These are phyloP conservation scores for Colletotrichum sp. DNA, from an alignment of 2,329 filamentous ascomycete genomes.

Conservation along the genomic window DNA sequence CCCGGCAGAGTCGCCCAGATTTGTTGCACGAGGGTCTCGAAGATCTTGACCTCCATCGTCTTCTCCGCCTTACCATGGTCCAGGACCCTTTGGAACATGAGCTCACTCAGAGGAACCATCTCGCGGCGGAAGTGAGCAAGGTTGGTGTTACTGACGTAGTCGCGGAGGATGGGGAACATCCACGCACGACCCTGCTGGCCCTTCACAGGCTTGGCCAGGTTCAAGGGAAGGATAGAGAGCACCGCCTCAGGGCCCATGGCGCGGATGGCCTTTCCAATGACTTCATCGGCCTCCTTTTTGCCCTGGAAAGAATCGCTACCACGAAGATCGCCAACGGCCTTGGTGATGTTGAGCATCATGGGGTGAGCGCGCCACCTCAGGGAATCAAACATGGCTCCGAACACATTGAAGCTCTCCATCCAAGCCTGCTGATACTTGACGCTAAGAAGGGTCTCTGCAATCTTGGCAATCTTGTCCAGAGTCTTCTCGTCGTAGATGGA, in stretches of 20 bases:
- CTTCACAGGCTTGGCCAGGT: conserved; percentile 77
- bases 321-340: conserved; percentile 84
- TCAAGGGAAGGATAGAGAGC: conserved; percentile 82
- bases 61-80: conserved; percentile 84
- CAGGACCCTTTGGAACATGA: conserved; percentile 87
- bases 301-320: conserved; percentile 87
- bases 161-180: conserved; percentile 90
- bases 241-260: conserved; percentile 91
- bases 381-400: conserved; percentile 85
- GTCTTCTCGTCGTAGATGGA: conserved; percentile 93
- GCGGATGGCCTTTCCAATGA: conserved; percentile 85
- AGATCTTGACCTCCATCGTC: conserved; percentile 97
- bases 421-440: conserved; percentile 94
- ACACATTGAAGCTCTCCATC: conserved; percentile 91
- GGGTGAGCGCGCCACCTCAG: conserved; percentile 86
- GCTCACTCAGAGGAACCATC: conserved; percentile 87
- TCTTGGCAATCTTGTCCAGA: conserved; percentile 79
- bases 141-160: conserved; percentile 88
- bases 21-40: conserved; percentile 93
- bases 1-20: conserved; percentile 94
- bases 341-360: conserved; percentile 76
- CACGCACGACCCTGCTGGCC: conserved; percentile 88
- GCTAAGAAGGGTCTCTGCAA: conserved; percentile 76
- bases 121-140: conserved; percentile 84
- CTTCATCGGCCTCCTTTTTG: conserved; percentile 93